Evolutionary conservation across 192 early-diverging fungal species (phyloP), one percentile per base, ranked within the genome.

Genomic region (Gaertneriomyces sp.): DNA sequence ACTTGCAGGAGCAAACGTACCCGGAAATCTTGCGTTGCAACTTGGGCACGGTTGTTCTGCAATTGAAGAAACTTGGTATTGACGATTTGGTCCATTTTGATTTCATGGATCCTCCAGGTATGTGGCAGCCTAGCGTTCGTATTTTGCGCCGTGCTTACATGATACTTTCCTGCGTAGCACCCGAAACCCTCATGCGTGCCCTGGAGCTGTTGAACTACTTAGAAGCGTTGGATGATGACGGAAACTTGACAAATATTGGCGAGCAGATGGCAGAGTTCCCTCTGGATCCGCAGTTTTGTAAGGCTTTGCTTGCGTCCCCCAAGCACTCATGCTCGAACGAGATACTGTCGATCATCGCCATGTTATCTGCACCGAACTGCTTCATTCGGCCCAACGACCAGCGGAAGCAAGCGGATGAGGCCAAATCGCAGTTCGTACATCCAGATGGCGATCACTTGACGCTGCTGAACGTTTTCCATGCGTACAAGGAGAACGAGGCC

Each of bases 81-180:
- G 90, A 98, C 69, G 94, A 98, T 74, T 77, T 99, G 44, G 95
- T 98, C 4, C 94, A 99, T 68, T 95, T 99, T 75, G 98, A 99
- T 77, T 96, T 98, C 53, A 97, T 99, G 94, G 97, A 99, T 64
- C 93, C 97, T 14, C 96, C 95, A 63, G 78, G 80, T 81, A 53
- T 17, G 69, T 60, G 4, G 39, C 42, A 4, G 17, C 17, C 17
- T 17, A n/a, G 11, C 17, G 47, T 49, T 17, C 47, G 11, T 2
- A 1, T 49, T 49, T 17, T n/a, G 17, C 47, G 3, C 47, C 11
- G 2, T 1, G 47, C 47, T 49, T n/a, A 49, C 11, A 49, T 49
- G 11, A 12, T 49, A n/a, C 43, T 9, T 39, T 14, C 9, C 39
- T 57, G 11, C 16, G 20, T 49, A 79, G 96, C 98, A 0, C 96